A percentile compares a stretch with the other conserved stretches of the same genome.
Conservation (phyloP, 257 asterid species). For the Nicotiana attenuata region DNA sequence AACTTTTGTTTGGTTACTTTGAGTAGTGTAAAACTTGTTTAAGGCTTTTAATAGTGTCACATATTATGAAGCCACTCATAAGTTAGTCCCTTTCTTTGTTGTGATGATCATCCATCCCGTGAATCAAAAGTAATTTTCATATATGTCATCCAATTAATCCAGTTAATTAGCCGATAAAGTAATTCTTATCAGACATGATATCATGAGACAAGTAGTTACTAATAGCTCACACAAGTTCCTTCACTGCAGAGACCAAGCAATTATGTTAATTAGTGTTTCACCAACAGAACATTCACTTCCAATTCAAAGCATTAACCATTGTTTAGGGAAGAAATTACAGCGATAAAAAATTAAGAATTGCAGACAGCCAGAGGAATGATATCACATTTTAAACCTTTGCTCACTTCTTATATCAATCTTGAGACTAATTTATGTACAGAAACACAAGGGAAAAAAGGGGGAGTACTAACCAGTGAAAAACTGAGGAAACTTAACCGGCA, state of each 20-base stretch:
- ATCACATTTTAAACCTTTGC: not conserved
- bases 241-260: not conserved
- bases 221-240: not conserved
- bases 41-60: not conserved
- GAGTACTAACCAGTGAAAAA: constrained; percentile 39
- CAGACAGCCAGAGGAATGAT: not conserved
- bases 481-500: constrained; percentile 54
- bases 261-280: not conserved
- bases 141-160: not conserved
- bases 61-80: not conserved
- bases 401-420: not conserved
- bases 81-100: not conserved
- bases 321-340: not conserved
- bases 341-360: not conserved
- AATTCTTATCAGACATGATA: not conserved
- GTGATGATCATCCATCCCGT: not conserved
- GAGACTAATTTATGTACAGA: not conserved
- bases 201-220: not conserved
- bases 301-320: not conserved
- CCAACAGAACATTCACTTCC: not conserved
- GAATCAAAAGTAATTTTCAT: not conserved
- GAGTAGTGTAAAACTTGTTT: not conserved
- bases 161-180: not conserved
- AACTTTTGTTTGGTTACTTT: not conserved
- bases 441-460: not conserved